phyloP scores from a whole-genome alignment of 2,329 filamentous ascomycete species.

The Metarhizium sp. region DNA sequence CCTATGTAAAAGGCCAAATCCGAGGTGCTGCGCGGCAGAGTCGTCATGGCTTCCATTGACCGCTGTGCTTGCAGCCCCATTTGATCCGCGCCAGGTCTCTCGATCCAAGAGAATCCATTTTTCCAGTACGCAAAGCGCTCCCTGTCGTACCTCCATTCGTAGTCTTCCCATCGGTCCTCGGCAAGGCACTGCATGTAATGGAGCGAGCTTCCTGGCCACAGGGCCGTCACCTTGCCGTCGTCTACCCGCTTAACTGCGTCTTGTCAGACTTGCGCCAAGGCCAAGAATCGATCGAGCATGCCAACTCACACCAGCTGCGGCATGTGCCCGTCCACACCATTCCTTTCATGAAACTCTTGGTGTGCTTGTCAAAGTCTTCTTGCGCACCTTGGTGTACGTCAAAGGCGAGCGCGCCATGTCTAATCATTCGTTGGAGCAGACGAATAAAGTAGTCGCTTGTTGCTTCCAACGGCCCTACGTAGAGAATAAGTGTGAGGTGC shows the following conservation, averaged over 20 bases:
- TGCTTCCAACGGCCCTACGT: constrained; percentile 14
- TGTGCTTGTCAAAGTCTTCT: constrained; percentile 34
- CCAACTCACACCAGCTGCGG: constrained; percentile 32
- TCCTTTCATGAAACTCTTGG: constrained; percentile 29
- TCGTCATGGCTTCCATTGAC: constrained; percentile 4
- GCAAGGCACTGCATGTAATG: constrained; percentile 35
- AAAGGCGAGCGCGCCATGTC: constrained; percentile 12
- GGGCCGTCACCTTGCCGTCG: constrained; percentile 29
- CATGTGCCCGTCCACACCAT: constrained; percentile 35
- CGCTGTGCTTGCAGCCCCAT: constrained; percentile 9
- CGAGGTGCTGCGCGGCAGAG: constrained; percentile 1
- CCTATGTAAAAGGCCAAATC: constrained; percentile 8
- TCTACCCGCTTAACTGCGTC: constrained; percentile 14
- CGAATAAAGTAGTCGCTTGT: constrained; percentile 18
- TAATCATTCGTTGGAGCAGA: constrained; percentile 14
- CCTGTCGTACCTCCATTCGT: constrained; percentile 11
- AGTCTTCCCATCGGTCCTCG: constrained; percentile 17
- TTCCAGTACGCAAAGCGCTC: constrained; percentile 15
- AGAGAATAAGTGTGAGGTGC: neutral
- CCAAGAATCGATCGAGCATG: neutral
- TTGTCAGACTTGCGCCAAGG: neutral
- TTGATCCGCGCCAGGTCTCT: constrained; percentile 11
- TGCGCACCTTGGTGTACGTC: constrained; percentile 23
- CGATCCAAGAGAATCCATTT: constrained; percentile 14
- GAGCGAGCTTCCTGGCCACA: constrained; percentile 33